Evolutionary conservation across 768 basidiomycete species (phyloP).

Genomic region (Pleurotus tuber-regium): DNA sequence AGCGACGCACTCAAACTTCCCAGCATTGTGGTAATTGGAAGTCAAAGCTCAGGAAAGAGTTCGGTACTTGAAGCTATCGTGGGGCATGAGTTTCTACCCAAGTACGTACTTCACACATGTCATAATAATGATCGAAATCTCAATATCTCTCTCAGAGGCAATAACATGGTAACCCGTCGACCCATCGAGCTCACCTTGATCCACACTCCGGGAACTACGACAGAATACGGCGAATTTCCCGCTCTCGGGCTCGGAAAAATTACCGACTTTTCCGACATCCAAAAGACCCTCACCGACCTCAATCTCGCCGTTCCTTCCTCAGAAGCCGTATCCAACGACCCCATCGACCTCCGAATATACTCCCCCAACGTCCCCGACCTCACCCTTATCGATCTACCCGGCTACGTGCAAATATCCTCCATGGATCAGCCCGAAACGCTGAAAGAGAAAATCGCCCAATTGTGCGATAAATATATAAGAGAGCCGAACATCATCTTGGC

Average conservation of each 20-base stretch:
- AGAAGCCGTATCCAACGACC: constrained; percentile 90
- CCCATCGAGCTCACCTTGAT: constrained; percentile 98
- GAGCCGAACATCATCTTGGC: constrained; percentile 99
- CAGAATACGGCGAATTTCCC: constrained; percentile 95
- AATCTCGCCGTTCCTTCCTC: constrained; percentile 90
- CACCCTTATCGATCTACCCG: constrained; percentile 95
- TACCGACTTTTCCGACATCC: constrained; percentile 87
- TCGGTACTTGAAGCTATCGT: constrained; percentile 97
- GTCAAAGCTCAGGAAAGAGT: constrained; percentile 98
- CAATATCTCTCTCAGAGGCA: no score
- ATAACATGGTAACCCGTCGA: constrained; percentile 98
- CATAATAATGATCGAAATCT: constrained; percentile 4
- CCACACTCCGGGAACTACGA: constrained; percentile 71
- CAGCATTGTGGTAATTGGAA: constrained; percentile 97
- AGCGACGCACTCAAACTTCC: constrained; percentile 92
- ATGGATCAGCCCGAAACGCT: constrained; percentile 94
- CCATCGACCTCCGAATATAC: constrained; percentile 96
- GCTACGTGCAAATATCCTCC: constrained; percentile 93
- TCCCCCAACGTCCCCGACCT: constrained; percentile 96
- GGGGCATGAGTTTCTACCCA: constrained; percentile 96
- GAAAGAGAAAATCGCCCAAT: constrained; percentile 84
- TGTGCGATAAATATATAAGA: constrained; percentile 98
- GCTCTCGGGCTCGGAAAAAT: constrained; percentile 86
- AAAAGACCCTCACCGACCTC: constrained; percentile 89
- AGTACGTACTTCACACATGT: constrained; percentile 53